These are phyloP conservation scores for Phyllosticta ampelicida DNA, from an alignment of 2,329 filamentous ascomycete species.

Conservation along the genomic window DNA sequence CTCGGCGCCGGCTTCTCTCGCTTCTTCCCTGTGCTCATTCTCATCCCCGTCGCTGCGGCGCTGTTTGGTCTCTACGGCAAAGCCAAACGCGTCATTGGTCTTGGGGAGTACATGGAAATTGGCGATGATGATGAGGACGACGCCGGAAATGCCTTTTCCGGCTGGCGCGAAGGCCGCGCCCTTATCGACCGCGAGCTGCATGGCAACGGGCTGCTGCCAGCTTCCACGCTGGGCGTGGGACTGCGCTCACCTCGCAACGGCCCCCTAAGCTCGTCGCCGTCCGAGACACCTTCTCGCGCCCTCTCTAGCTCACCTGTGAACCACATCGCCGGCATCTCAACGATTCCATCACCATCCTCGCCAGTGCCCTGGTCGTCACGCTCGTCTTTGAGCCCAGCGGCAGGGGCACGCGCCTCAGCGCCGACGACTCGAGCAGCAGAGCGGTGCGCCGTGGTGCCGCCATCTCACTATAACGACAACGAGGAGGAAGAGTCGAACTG, in stretches of 20 bases:
- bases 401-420: neutral
- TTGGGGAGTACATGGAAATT: slow-evolving; percentile 61
- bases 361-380: neutral
- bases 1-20: slow-evolving; percentile 77
- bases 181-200: slow-evolving; percentile 74
- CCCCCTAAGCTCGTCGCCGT: slow-evolving; percentile 2
- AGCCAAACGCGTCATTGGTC: slow-evolving; percentile 65
- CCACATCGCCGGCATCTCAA: neutral
- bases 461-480: slow-evolving; percentile 26
- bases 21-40: slow-evolving; percentile 78
- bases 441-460: slow-evolving; percentile 8
- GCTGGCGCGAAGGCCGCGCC: slow-evolving; percentile 85
- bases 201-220: slow-evolving; percentile 28
- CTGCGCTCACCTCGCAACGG: slow-evolving; percentile 12
- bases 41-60: slow-evolving; percentile 75
- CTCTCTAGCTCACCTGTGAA: neutral
- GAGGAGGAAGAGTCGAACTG: slow-evolving; percentile 66
- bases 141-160: slow-evolving; percentile 53
- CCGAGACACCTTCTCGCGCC: slow-evolving; percentile 10
- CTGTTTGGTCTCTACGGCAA: slow-evolving; percentile 83
- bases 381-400: neutral
- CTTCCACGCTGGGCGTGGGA: slow-evolving; percentile 5
- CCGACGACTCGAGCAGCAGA: neutral
- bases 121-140: slow-evolving; percentile 49
- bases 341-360: neutral